phyloP scores from a whole-genome alignment of 345 rosid genomes.

The Bruguiera sexangula region DNA sequence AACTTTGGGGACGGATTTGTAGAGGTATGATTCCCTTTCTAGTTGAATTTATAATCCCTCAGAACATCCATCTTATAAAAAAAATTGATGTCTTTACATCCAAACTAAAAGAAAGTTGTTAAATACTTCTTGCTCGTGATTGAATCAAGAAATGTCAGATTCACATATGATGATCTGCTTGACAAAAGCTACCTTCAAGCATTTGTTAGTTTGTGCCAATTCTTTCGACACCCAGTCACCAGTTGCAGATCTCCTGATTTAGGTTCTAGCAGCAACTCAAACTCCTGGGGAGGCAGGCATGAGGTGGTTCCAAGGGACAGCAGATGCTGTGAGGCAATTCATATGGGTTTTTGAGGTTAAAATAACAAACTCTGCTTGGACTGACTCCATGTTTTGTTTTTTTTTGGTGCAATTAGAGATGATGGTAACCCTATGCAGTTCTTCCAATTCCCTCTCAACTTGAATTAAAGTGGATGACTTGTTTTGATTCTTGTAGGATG shows the following conservation, averaged over 20 bases:
- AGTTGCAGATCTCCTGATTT: slow-evolving; percentile 9
- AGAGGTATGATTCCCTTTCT: slow-evolving; percentile 50
- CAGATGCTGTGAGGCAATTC: slow-evolving; percentile 98
- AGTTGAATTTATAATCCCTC: neutral
- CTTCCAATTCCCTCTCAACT: neutral
- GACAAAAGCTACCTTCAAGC: too few species aligned
- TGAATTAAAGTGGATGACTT: slow-evolving; percentile 12
- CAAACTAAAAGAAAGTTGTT: neutral
- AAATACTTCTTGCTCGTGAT: too few species aligned
- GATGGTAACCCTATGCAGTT: neutral
- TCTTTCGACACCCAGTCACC: slow-evolving; percentile 2
- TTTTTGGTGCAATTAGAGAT: neutral
- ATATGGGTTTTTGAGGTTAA: slow-evolving; percentile 91
- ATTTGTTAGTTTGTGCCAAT: neutral
- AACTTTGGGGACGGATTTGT: slow-evolving; percentile 96
- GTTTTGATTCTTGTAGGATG: slow-evolving; percentile 53
- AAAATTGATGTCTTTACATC: neutral
- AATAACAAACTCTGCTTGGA: neutral
- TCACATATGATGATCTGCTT: too few species aligned
- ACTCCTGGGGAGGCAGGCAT: slow-evolving; percentile 90
- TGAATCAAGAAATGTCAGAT: too few species aligned
- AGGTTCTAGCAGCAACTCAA: slow-evolving; percentile 98
- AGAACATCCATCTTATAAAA: neutral
- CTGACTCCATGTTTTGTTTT: neutral
- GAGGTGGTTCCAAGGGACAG: slow-evolving; percentile 97